Conservation (phyloP, 2,329 filamentous ascomycete species). For the Nothopassalora personata region DNA sequence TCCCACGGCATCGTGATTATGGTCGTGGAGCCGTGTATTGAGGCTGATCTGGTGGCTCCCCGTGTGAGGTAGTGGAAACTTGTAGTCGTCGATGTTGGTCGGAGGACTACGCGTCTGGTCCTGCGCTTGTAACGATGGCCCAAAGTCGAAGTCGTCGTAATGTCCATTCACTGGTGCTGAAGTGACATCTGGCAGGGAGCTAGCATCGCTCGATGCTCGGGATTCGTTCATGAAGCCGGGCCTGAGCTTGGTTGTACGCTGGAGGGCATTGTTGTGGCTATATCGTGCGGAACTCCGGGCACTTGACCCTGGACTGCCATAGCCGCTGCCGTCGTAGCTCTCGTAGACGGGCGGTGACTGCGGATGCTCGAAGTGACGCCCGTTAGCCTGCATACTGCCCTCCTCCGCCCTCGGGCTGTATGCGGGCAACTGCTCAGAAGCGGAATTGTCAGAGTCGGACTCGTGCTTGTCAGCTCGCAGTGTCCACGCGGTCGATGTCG, state of each 20-base stretch:
- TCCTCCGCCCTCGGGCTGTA: constrained; percentile 10
- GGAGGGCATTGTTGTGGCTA: neutral
- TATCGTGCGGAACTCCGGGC: constrained; percentile 3
- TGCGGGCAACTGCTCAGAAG: constrained; percentile 9
- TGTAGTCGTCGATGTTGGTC: constrained; percentile 18
- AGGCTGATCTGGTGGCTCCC: constrained; percentile 27
- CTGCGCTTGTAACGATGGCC: constrained; percentile 12
- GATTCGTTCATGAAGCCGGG: neutral
- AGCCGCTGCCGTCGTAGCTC: constrained; percentile 28
- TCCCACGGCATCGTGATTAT: constrained; percentile 56
- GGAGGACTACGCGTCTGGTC: constrained; percentile 4
- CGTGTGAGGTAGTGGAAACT: constrained; percentile 21
- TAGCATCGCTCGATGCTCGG: constrained; percentile 4
- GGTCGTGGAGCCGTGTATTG: constrained; percentile 27
- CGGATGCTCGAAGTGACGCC: constrained; percentile 17
- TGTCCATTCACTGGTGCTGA: constrained; percentile 12
- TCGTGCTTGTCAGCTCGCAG: constrained; percentile 11
- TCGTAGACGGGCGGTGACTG: constrained; percentile 22
- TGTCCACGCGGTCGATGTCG: constrained; percentile 20
- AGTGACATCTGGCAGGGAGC: constrained; percentile 8
- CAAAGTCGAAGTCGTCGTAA: constrained; percentile 25
- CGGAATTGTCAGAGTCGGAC: constrained; percentile 1
- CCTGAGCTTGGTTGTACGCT: neutral
- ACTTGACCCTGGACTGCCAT: constrained; percentile 17
- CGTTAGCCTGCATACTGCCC: constrained; percentile 22